A percentile compares a stretch with the other conserved stretches of the same genome.
These are phyloP conservation scores for Solanum verrucosum DNA, from an alignment of 257 asterid genomes.

Conservation along the genomic window DNA sequence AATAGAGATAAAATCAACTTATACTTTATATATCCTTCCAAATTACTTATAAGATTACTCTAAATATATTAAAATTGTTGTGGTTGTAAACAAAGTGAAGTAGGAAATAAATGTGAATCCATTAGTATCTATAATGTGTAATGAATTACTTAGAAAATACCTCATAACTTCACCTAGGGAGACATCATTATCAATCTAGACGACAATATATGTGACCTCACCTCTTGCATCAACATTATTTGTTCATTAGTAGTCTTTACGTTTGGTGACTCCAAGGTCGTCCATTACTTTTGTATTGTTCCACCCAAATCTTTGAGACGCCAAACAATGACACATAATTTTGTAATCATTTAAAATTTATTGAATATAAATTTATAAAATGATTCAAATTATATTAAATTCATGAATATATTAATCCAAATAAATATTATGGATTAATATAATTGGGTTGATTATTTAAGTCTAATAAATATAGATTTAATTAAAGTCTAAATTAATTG, in stretches of 20 bases:
- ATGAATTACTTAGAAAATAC: not conserved
- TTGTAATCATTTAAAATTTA: no score
- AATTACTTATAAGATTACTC: no score
- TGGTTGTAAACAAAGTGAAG: not conserved
- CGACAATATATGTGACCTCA: not conserved
- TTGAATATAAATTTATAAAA: no score
- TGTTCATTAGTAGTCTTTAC: not conserved
- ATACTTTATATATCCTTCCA: no score
- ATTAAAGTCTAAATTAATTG: no score
- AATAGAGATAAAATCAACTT: no score
- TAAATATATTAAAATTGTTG: no score
- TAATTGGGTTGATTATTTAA: no score
- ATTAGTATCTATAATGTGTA: not conserved
- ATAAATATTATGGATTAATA: no score
- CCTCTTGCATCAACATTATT: not conserved
- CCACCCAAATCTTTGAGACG: not conserved
- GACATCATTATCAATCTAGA: not conserved
- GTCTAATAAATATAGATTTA: no score
- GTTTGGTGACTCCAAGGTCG: not conserved
- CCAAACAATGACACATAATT: not conserved
- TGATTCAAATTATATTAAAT: no score
- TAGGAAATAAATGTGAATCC: not conserved
- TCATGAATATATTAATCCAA: no score
- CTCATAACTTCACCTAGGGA: not conserved
- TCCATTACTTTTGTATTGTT: not conserved